Base-by-base conservation (phyloP, 164 flowering plant species). In the Taxillus chinensis region DNA sequence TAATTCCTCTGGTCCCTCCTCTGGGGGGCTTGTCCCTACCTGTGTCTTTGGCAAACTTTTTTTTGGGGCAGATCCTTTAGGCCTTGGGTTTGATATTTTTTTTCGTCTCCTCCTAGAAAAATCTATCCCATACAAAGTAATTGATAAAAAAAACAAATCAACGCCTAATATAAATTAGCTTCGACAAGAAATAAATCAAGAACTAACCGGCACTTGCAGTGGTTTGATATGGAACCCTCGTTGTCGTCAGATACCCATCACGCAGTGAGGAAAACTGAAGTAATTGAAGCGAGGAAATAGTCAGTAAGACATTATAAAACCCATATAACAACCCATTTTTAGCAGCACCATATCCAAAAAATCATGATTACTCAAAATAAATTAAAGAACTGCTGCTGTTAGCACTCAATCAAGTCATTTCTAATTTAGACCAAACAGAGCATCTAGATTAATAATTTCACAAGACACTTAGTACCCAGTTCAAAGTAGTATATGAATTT, bases 31-130 rank as follows among this genome's bases (percentile, higher is more conserved):
- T 9, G 73, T 72, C 63, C 78, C 82, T 12, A 71, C 71, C 7
- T 74, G 83, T 12, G 77, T 57, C 76, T 76, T 87, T 37, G 88
- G 87, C 49, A 45, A 11, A 61, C 77, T 81, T 55, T 90, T 91
- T 71, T 82, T 83, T 0, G 83, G 67, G 48, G 78, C 38, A 67
- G 92, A 64, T 39, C 79, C 77, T 71, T 70, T 79, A n/a, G 80
- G 53, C 74, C 78, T 78, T 6, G 93, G 56, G 41, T 68, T 62
- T 8, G 81, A 73, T 55, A 61, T 58, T 77, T 77, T 90, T 67
- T 78, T 80, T 9, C 63, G 84, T 65, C 78, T 79, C 75, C 78
- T 85, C 79, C 79, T 83, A 15, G 95, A 85, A 74, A 79, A 86
- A 65, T 88, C 97, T 90, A 68, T 61, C 55, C 62, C 63, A 38